These are phyloP conservation scores for Oldenlandia corymbosa DNA, from an alignment of 257 asterid species.

Conservation along the genomic window DNA sequence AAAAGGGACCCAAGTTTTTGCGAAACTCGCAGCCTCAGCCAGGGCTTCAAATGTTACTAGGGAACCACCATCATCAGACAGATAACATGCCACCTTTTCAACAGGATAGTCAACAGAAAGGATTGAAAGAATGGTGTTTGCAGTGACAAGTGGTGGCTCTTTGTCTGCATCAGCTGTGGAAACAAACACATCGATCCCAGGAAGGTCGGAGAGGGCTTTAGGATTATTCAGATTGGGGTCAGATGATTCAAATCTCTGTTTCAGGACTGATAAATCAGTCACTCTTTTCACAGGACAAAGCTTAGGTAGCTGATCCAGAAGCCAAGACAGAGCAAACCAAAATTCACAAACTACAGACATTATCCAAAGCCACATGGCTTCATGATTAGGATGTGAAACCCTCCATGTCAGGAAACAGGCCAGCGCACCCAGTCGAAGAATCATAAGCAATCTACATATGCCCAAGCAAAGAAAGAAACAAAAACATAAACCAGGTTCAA, in stretches of 20 bases:
- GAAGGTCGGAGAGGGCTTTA: conserved; percentile 73
- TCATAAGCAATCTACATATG: conserved; percentile 58
- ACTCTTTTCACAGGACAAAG: conserved; percentile 80
- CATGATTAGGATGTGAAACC: conserved; percentile 71
- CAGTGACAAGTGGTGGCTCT: conserved; percentile 88
- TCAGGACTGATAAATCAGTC: conserved; percentile 66
- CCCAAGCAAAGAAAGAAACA: background rate
- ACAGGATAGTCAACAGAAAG: conserved; percentile 87
- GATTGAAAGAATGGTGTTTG: conserved; percentile 79
- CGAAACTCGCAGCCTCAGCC: conserved; percentile 91
- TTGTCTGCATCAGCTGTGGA: conserved; percentile 85
- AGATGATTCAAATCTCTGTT: conserved; percentile 65
- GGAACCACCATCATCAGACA: conserved; percentile 91
- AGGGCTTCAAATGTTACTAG: conserved; percentile 81
- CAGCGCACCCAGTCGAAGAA: conserved; percentile 66
- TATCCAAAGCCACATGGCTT: conserved; percentile 86
- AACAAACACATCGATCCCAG: conserved; percentile 78
- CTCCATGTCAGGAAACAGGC: conserved; percentile 84
- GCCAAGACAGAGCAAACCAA: conserved; percentile 92
- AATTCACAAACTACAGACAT: conserved; percentile 87
- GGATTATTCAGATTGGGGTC: conserved; percentile 75
- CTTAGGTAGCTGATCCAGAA: conserved; percentile 88
- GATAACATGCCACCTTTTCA: conserved; percentile 72
- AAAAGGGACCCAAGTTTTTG: conserved; percentile 80
- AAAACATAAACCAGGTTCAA: conserved; percentile 8